Evolutionary conservation across 805 yeast genomes (phyloP).

Genomic region (Starmerella etchellsii): DNA sequence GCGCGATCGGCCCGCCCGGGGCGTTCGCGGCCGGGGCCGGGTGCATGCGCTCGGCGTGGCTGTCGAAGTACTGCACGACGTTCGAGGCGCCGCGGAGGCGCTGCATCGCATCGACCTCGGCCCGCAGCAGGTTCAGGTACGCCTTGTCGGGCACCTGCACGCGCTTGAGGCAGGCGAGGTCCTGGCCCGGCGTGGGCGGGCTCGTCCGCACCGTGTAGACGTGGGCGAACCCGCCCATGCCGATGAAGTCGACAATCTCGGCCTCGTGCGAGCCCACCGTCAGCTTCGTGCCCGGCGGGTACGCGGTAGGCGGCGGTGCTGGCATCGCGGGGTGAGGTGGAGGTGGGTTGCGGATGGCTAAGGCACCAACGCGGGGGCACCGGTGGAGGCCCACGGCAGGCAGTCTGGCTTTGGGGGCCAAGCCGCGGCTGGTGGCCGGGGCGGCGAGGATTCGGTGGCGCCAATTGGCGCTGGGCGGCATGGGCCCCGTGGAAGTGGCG

Average conservation of each 20-base stretch:
- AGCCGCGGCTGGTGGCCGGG: too few relatives aligned
- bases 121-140: slow-evolving; percentile 67
- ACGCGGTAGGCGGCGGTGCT: slow-evolving; percentile 32
- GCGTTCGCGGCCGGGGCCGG: slow-evolving; percentile 10
- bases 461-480: too few relatives aligned
- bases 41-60: slow-evolving; percentile 72
- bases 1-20: slow-evolving; percentile 5
- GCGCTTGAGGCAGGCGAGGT: slow-evolving; percentile 72
- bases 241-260: slow-evolving; percentile 54
- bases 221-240: slow-evolving; percentile 91
- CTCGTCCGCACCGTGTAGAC: slow-evolving; percentile 68
- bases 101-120: slow-evolving; percentile 97
- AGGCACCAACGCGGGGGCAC: too few relatives aligned
- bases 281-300: slow-evolving; percentile 61
- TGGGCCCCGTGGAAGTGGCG: too few relatives aligned
- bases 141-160: slow-evolving; percentile 91
- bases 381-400: too few relatives aligned
- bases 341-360: too few relatives aligned
- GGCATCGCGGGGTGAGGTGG: too few relatives aligned
- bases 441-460: too few relatives aligned
- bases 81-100: slow-evolving; percentile 63
- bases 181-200: slow-evolving; percentile 43
- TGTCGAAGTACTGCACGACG: slow-evolving; percentile 83
- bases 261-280: slow-evolving; percentile 76
- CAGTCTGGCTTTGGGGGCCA: too few relatives aligned